These are phyloP conservation scores for Penicillium sp. DNA, from an alignment of 2,329 filamentous ascomycete genomes.

Conservation along the genomic window DNA sequence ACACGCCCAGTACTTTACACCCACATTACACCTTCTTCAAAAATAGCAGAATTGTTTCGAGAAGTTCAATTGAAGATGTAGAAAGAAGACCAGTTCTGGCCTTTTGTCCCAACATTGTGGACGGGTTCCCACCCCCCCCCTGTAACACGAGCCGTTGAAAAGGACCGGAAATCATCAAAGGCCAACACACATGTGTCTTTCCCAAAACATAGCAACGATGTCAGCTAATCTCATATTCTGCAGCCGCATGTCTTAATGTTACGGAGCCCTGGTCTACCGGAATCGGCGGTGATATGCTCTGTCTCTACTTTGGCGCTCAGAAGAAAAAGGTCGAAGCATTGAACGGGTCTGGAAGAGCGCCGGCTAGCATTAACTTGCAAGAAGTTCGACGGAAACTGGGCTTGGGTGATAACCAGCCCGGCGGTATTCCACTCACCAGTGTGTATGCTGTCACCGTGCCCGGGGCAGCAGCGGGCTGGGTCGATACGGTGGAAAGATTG, in stretches of 20 bases:
- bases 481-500: conserved; percentile 80
- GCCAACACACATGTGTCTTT: too few species aligned
- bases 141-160: too few species aligned
- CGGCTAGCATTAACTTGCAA: conserved; percentile 66
- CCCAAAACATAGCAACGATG: too few species aligned
- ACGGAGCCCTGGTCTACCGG: conserved; percentile 90
- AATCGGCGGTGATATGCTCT: conserved; percentile 95
- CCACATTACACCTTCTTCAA: too few species aligned
- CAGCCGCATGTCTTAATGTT: conserved; percentile 78
- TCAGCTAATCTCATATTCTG: conserved; percentile 43
- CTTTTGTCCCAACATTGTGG: too few species aligned
- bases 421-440: conserved; percentile 70
- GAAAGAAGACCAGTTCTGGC: too few species aligned
- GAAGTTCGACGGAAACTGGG: conserved; percentile 52
- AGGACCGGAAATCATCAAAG: too few species aligned
- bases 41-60: too few species aligned
- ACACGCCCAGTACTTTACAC: too few species aligned
- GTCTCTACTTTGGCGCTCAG: conserved; percentile 82
- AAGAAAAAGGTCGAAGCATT: conserved; percentile 77
- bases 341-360: conserved; percentile 85
- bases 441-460: conserved; percentile 83
- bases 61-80: too few species aligned
- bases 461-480: conserved; percentile 88
- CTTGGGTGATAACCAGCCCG: background rate
- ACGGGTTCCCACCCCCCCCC: too few species aligned